Evolutionary conservation across 495 filamentous ascomycete species (phyloP), one percentile per base, ranked within the genome.

Genomic region (Xylaria grammica): DNA sequence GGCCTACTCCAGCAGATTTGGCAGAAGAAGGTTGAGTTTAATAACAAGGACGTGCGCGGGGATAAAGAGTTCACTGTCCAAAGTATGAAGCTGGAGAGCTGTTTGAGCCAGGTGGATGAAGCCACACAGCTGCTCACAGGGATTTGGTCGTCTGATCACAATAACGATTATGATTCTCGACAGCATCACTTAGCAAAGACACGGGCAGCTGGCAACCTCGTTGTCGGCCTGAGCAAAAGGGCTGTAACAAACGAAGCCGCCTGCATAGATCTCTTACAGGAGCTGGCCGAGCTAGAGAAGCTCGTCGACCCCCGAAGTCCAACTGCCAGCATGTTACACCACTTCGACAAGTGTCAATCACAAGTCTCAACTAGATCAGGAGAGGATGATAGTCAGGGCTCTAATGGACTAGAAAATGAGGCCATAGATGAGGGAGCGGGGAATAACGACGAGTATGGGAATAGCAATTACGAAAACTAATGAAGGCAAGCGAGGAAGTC

Each of bases 1-100:
- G 63, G 69, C 48, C 53, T 73, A 29, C 65, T 78, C 26, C 66
- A 65, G 24, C 49, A 67, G n/a, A 64, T 77, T 11, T 79, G 75
- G 75, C 60, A 62, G 40, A 61, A 63, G 45, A 79, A 65, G 59
- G 69, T 72, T 8, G 56, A 62, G 20, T 51, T 69, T 24, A 63
- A 69, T 32, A 48, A 48, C 56, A 62, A 65, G 42, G 17, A 19
- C 44, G 69, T 52, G 51, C 62, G 58, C 8, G 54, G 52, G 5
- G 54, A 69, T 24, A 62, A 50, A 4, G 51, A 70, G 11, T 68
- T 74, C 49, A 45, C 44, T 42, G 54, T 69, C 34, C 60, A 70
- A 45, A 70, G 46, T 34, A 72, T 72, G 65, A 69, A 69, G 29
- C 34, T 71, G 45, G 65, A 73, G 40, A 63, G 66, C 44, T 70